Evolutionary conservation across 2,329 filamentous ascomycete species (phyloP).

Genomic region (Clarireedia homoeocarpa): DNA sequence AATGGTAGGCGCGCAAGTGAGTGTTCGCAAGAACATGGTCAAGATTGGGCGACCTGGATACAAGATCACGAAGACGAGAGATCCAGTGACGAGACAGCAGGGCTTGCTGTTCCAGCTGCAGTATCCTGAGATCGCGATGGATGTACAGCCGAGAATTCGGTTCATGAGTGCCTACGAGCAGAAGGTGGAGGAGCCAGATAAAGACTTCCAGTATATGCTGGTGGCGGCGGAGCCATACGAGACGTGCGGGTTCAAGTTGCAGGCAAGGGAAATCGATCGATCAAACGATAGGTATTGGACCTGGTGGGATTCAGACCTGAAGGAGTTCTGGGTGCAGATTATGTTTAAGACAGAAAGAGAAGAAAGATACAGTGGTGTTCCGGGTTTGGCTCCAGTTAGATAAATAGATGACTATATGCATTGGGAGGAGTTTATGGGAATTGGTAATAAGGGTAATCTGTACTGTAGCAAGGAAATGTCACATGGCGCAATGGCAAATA

Average conservation of each 20-base stretch:
- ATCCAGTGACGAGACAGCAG: conserved; percentile 80
- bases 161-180: conserved; percentile 99
- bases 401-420: conserved; percentile 8
- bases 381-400: conserved; percentile 41
- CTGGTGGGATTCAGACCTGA: conserved; percentile 92
- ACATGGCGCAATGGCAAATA: neutral
- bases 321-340: conserved; percentile 96
- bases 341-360: conserved; percentile 98
- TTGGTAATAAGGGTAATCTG: conserved; percentile 5
- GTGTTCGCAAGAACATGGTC: conserved; percentile 72
- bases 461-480: conserved; percentile 4
- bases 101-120: conserved; percentile 94
- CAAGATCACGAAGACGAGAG: conserved; percentile 93
- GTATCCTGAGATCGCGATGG: conserved; percentile 80
- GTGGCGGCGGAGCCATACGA: conserved; percentile 97
- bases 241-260: conserved; percentile 93
- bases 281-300: conserved; percentile 82
- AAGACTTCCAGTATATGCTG: conserved; percentile 88
- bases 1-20: conserved; percentile 56
- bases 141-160: conserved; percentile 72
- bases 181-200: conserved; percentile 89
- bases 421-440: conserved; percentile 3
- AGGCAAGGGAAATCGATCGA: conserved; percentile 85
- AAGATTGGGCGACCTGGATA: conserved; percentile 97
- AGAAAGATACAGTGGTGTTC: conserved; percentile 69